These are phyloP conservation scores for Stevia rebaudiana DNA, from an alignment of 140 eudicot genomes.

Conservation along the genomic window DNA sequence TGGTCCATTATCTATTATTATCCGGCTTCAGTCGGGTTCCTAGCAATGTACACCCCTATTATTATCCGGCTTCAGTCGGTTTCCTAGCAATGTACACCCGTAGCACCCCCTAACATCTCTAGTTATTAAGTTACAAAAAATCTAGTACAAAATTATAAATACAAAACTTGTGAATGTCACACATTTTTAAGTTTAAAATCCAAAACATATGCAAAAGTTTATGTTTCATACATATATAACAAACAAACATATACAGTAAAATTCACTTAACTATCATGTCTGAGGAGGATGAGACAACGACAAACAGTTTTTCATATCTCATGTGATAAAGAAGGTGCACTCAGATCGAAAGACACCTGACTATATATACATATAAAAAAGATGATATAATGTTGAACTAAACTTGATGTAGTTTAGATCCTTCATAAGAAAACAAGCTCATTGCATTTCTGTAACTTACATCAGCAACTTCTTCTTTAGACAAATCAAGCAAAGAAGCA, in stretches of 20 bases:
- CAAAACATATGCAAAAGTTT: neutral
- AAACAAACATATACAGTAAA: too few relatives aligned
- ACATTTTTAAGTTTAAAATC: neutral
- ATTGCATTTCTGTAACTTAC: constrained; percentile 59
- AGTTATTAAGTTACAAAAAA: neutral
- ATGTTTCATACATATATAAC: neutral
- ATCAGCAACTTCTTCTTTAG: constrained; percentile 63
- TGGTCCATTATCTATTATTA: neutral
- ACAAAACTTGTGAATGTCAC: neutral
- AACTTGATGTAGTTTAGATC: constrained; percentile 51
- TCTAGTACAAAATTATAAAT: neutral
- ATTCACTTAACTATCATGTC: too few relatives aligned
- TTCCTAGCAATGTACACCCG: neutral
- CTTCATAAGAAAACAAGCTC: constrained; percentile 69
- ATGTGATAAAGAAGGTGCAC: too few relatives aligned
- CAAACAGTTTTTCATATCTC: too few relatives aligned
- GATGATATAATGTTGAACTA: constrained; percentile 5
- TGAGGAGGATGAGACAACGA: too few relatives aligned
- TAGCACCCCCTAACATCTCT: neutral
- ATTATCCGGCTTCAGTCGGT: neutral
- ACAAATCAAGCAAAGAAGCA: constrained; percentile 62
- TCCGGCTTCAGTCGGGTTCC: neutral
- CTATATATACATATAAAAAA: neutral
- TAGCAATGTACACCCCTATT: neutral
- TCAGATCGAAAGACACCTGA: too few relatives aligned